phyloP scores from a whole-genome alignment of 2,329 filamentous ascomycete species.

The Trichoderma atroviride region DNA sequence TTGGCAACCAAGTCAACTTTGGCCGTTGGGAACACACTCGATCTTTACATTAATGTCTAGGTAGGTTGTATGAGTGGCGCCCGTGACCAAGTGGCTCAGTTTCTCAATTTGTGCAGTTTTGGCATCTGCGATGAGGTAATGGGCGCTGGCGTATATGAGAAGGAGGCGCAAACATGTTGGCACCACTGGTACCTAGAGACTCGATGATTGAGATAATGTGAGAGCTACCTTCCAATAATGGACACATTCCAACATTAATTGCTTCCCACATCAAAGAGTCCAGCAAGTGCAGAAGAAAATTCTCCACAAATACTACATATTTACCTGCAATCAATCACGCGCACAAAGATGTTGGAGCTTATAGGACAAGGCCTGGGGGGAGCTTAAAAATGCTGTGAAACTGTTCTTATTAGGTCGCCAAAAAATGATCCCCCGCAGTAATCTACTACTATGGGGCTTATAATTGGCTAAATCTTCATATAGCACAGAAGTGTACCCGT shows the following conservation, averaged over 20 bases:
- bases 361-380: no score
- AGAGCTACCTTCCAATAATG: constrained; percentile 2
- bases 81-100: background rate
- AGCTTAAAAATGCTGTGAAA: no score
- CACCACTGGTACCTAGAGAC: background rate
- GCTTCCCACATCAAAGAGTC: background rate
- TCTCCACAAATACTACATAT: background rate
- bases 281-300: background rate
- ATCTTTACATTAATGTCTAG: background rate
- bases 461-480: no score
- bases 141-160: constrained; percentile 4
- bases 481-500: no score
- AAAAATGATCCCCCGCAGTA: no score
- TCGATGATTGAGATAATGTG: no score
- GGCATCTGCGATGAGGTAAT: background rate
- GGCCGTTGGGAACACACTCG: constrained; percentile 4
- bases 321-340: background rate
- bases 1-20: background rate
- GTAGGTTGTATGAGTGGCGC: constrained; percentile 1
- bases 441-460: no score
- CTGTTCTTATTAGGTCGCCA: no score
- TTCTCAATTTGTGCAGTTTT: constrained; percentile 3
- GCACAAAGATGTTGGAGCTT: no score
- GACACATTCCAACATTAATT: background rate
- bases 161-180: constrained; percentile 8